Percentiles rank a stretch among this genome's conserved stretches.
These are phyloP conservation scores for Streptanthus diversifolius DNA, from an alignment of 345 rosid genomes.

Conservation along the genomic window DNA sequence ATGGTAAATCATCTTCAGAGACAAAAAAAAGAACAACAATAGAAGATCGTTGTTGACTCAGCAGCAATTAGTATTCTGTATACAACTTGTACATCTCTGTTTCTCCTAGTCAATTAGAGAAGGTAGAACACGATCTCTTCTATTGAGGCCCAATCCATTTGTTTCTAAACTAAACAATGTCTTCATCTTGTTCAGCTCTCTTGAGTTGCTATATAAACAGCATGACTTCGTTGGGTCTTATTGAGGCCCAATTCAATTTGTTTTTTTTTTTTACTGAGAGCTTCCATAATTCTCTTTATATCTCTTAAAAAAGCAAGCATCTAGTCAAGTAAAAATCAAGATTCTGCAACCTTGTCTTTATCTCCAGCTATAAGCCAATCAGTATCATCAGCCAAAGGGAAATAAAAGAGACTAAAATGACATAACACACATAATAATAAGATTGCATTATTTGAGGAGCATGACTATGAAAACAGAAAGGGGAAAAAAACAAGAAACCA, in stretches of 20 bases:
- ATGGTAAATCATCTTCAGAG: conserved; percentile 16
- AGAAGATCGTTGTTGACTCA: background rate
- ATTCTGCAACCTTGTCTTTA: background rate
- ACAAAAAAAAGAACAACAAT: background rate
- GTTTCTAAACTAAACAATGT: background rate
- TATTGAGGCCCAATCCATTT: background rate
- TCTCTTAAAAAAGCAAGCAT: background rate
- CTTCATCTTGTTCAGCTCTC: background rate
- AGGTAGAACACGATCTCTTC: background rate
- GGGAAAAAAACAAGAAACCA: conserved; percentile 6
- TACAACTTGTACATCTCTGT: conserved; percentile 22
- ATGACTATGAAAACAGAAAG: background rate
- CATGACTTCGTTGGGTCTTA: background rate
- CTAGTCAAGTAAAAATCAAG: background rate
- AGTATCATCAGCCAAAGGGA: background rate
- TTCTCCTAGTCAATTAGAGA: conserved; percentile 1
- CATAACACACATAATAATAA: background rate
- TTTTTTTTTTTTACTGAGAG: background rate
- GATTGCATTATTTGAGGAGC: background rate
- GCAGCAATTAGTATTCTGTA: background rate
- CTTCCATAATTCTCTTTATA: background rate
- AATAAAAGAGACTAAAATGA: background rate
- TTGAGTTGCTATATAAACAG: no score
- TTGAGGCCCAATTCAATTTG: background rate
- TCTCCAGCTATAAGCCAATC: background rate